A percentile compares a stretch with the other conserved stretches of the same genome.
Evolutionary conservation across 148 eudicot genomes (phyloP).

Genomic region (Polygonum aviculare): DNA sequence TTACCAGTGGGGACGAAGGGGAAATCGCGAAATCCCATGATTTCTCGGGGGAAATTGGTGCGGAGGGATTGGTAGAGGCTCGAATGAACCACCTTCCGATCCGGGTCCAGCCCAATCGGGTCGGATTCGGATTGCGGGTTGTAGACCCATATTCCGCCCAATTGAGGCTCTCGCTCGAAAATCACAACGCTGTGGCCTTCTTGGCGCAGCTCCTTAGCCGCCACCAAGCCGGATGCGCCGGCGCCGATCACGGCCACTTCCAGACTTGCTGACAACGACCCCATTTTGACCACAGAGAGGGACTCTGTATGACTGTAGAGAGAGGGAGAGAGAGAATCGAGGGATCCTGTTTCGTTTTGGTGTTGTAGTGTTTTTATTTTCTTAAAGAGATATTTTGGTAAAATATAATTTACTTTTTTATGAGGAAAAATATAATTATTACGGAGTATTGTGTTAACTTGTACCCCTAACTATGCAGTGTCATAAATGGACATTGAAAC

Average conservation of each 20-base stretch:
- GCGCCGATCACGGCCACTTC: conserved; percentile 84
- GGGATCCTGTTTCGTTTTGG: too few species aligned
- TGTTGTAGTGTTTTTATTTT: too few species aligned
- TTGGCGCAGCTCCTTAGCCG: conserved; percentile 61
- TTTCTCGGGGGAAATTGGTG: conserved; percentile 70
- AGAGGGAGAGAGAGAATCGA: too few species aligned
- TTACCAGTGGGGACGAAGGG: conserved; percentile 47
- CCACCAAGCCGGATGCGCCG: conserved; percentile 74
- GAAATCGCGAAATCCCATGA: conserved; percentile 70
- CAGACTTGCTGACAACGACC: conserved; percentile 20
- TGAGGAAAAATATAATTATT: too few species aligned
- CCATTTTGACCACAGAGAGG: conserved; percentile 12
- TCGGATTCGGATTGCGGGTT: conserved; percentile 52
- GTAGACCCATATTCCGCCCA: conserved; percentile 89
- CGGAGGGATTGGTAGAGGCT: conserved; percentile 78
- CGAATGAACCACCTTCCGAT: conserved; percentile 42
- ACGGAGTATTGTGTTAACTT: too few species aligned
- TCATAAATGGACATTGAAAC: too few species aligned
- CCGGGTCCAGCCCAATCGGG: conserved; percentile 52
- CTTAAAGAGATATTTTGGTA: too few species aligned
- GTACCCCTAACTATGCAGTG: too few species aligned
- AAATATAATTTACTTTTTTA: too few species aligned
- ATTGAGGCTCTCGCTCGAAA: conserved; percentile 37
- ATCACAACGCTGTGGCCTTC: conserved; percentile 77
- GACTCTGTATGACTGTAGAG: not conserved